Base-by-base conservation (phyloP, 2,329 filamentous ascomycete genomes). In the Cladosporium sphaerospermum region DNA sequence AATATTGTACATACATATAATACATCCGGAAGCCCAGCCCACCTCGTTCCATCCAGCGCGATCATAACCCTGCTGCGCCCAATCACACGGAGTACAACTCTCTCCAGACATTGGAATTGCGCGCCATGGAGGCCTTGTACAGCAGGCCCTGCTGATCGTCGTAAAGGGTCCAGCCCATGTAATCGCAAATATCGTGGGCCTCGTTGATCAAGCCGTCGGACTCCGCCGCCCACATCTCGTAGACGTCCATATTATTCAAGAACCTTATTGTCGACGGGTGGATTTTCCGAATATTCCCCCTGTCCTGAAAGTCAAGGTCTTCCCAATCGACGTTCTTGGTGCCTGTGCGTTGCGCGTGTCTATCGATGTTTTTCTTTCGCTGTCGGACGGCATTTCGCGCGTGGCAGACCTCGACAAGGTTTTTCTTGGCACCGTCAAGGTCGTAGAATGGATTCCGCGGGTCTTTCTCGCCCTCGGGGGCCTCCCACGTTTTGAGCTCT, bases 151-250 rank as follows among this genome's bases (percentile, higher is more conserved):
- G 59, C 9, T 61, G 43, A 9, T 56, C 45, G 45, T 62, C 60
- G 43, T 57, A 57, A 9, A 68, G 28, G 45, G 66, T 60, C 60
- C 63, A 64, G 8, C 55, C 58, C 28, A 62, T 41, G 42, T 57
- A 52, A 46, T 68, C 66, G 45, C 61, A 63, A 34, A 67, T 59
- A 18, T 43, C 37, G 59, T 58, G 63, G n/a, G 64, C 64, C 42
- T 62, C 50, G 11, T 34, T 32, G 50, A 56, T 55, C 52, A 66
- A 39, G 11, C 45, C 54, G 10, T 59, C 54, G 9, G 64, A 45
- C 33, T 63, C 37, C 10, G 56, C 54, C 47, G 61, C 61, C 47
- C 61, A 67, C 58, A 59, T 54, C 14, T 63, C 59, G n/a, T 54
- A 43, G 19, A 67, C 59, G 34, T 63, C 57, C 6, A 56, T 55